Evolutionary conservation across 1,284 basidiomycete species (phyloP).

Genomic region (Clitocybe nebularis): DNA sequence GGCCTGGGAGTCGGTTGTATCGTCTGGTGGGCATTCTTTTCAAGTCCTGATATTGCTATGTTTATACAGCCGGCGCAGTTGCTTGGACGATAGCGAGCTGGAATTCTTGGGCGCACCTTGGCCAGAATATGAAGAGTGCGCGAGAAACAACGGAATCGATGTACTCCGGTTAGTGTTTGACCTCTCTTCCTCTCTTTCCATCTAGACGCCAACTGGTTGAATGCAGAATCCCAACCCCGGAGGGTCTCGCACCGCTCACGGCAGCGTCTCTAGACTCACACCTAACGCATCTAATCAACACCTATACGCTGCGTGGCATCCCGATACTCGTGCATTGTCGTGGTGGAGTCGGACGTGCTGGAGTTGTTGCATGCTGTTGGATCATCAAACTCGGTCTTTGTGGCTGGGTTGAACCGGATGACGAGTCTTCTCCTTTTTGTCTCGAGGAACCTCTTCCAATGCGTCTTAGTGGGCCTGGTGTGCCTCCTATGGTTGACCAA

Average conservation of each 20-base stretch:
- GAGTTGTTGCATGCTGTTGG: constrained; percentile 92
- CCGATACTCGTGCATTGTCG: constrained; percentile 89
- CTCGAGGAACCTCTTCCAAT: constrained; percentile 7
- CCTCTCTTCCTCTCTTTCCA: constrained; percentile 4
- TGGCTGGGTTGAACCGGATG: constrained; percentile 49
- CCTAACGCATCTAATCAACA: constrained; percentile 65
- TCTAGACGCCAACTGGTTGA: constrained; percentile 6
- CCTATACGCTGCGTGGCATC: constrained; percentile 74
- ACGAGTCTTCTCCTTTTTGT: not conserved
- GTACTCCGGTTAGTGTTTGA: constrained; percentile 53
- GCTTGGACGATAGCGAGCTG: constrained; percentile 86
- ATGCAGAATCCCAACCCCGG: constrained; percentile 76
- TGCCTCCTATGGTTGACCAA: not conserved
- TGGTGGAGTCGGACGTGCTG: constrained; percentile 93
- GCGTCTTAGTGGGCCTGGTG: constrained; percentile 5
- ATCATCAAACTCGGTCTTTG: constrained; percentile 88
- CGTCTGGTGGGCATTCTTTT: constrained; percentile 63
- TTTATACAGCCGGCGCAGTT: constrained; percentile 39
- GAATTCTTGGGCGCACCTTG: constrained; percentile 82
- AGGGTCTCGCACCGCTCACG: constrained; percentile 80
- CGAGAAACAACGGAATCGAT: constrained; percentile 67
- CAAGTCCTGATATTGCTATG: not conserved
- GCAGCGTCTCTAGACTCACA: constrained; percentile 64
- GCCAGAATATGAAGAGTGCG: constrained; percentile 68
- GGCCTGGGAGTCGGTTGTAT: constrained; percentile 76